Evolutionary conservation across 768 basidiomycete genomes (phyloP), one percentile per base, ranked within the genome.

Genomic region (Tulasnella sp.): DNA sequence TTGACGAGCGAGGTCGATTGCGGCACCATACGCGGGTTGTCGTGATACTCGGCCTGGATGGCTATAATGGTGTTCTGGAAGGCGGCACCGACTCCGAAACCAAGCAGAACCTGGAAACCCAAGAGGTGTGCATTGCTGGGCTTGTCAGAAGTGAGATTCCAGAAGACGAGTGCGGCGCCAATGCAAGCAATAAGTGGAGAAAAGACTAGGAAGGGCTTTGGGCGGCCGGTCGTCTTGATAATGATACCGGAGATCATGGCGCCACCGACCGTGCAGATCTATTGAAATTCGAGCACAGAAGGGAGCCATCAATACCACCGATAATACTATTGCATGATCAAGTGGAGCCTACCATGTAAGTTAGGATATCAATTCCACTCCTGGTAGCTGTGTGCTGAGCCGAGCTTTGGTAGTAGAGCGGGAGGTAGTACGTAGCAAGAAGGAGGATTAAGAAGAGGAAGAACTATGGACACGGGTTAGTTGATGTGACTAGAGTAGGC

Each of bases 41-140:
- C 61, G 23, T 65, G 66, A 47, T 71, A 68, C 41, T 73, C 73
- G 24, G 71, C 72, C 52, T 76, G 75, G 8, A 74, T 70, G 9
- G 73, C 70, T 32, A 73, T 65, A 67, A 76, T 68, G 10, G 66
- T 63, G 62, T 73, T 73, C 45, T 72, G 73, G 63, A 73, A 67
- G 13, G 64, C 55, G 2, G 66, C 59, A 7, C 75, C 74, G 51
- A 74, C 65, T n/a, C 73, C 74, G 38, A 71, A 62, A 17, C 73
- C 74, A 26, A 68, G 63, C 15, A 75, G 65, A 62, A 74, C 72
- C 62, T 75, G 73, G 65, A 61, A 73, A 2, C 73, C 73, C 51
- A 70, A 65, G 38, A 73, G 63, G 51, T 65, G 27, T 5, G 56
- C 4, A 50, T 67, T 47, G 1, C 56, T 11, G 27, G 32, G 13